Percentiles rank a stretch among this genome's conserved stretches.
Evolutionary conservation across 257 asterid genomes (phyloP).

Genomic region (Solanum dulcamara): DNA sequence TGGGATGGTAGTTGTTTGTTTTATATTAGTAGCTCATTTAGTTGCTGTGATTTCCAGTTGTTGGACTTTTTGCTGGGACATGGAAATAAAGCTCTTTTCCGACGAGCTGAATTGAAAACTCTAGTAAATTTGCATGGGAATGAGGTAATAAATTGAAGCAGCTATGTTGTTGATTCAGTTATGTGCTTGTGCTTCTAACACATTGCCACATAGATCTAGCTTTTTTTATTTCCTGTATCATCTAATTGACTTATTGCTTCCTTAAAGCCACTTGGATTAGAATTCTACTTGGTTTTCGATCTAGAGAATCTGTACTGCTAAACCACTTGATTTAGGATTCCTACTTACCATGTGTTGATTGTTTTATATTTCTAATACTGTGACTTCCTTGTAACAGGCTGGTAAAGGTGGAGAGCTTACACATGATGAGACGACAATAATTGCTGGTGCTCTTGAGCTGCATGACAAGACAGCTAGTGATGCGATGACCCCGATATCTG

Average conservation of each 20-base stretch:
- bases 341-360: background rate
- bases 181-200: background rate
- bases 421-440: constrained; percentile 94
- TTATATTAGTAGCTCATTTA: background rate
- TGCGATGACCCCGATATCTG: constrained; percentile 90
- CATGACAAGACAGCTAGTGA: constrained; percentile 80
- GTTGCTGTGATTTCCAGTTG: constrained; percentile 32
- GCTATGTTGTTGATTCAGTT: background rate
- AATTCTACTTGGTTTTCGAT: background rate
- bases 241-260: background rate
- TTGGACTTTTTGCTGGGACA: constrained; percentile 75
- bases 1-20: background rate
- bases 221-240: background rate
- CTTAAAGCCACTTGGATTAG: background rate
- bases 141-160: constrained; percentile 35
- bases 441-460: constrained; percentile 95
- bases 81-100: constrained; percentile 71
- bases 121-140: constrained; percentile 75
- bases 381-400: constrained; percentile 43
- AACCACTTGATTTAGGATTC: background rate
- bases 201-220: background rate
- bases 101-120: constrained; percentile 94
- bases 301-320: background rate
- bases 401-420: constrained; percentile 99
- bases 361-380: background rate